Evolutionary conservation across 768 basidiomycete genomes (phyloP).

Genomic region (Macrolepiota dolichaula): DNA sequence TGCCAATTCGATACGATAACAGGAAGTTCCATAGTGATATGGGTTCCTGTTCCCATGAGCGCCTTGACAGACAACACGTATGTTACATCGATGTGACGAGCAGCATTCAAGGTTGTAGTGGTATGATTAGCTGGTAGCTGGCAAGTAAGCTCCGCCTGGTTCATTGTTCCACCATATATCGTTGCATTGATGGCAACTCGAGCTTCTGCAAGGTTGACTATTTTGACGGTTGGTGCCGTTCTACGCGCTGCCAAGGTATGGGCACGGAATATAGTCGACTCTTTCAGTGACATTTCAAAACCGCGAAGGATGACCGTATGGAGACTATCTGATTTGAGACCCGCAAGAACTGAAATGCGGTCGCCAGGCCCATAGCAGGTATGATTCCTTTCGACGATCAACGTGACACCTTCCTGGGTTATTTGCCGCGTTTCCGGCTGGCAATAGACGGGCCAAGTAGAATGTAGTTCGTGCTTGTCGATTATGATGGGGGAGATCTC

Average conservation of each 20-base stretch:
- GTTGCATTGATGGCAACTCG: slow-evolving; percentile 71
- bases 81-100: slow-evolving; percentile 81
- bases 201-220: slow-evolving; percentile 59
- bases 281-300: slow-evolving; percentile 78
- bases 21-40: slow-evolving; percentile 70
- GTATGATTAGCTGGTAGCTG: slow-evolving; percentile 71
- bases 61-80: slow-evolving; percentile 79
- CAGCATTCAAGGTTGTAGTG: slow-evolving; percentile 77
- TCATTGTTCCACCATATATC: slow-evolving; percentile 67
- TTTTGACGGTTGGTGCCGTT: slow-evolving; percentile 53
- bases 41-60: slow-evolving; percentile 63
- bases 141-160: slow-evolving; percentile 71
- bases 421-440: slow-evolving; percentile 72
- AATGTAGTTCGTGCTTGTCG: slow-evolving; percentile 92
- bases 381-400: slow-evolving; percentile 70
- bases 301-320: slow-evolving; percentile 74
- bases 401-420: slow-evolving; percentile 63
- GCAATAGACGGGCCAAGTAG: slow-evolving; percentile 89
- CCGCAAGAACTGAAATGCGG: slow-evolving; percentile 66
- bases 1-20: slow-evolving; percentile 87
- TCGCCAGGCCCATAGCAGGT: slow-evolving; percentile 89
- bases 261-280: slow-evolving; percentile 72
- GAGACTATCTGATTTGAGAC: slow-evolving; percentile 67
- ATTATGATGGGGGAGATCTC: slow-evolving; percentile 72
- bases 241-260: slow-evolving; percentile 58